These are phyloP conservation scores for Lasiosphaeria ovina DNA, from an alignment of 495 filamentous ascomycete species.

Conservation along the genomic window DNA sequence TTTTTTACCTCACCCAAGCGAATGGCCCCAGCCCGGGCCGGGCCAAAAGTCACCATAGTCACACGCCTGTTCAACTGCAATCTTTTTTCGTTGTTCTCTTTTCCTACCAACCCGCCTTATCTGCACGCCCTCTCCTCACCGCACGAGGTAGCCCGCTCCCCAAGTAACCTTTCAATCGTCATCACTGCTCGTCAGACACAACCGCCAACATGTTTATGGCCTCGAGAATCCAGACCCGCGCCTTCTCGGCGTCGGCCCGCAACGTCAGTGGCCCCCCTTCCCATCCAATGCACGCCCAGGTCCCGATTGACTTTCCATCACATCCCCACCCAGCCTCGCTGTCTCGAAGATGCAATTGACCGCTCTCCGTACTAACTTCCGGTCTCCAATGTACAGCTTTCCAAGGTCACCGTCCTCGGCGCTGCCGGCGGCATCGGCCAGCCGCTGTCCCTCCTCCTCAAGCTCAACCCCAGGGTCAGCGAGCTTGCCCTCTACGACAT, in stretches of 20 bases:
- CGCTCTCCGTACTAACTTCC: conserved; percentile 29
- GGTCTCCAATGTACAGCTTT: conserved; percentile 57
- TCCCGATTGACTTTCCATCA: conserved; percentile 6
- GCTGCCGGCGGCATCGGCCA: conserved; percentile 97
- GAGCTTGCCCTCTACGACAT: conserved; percentile 98
- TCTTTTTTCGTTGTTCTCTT: conserved; percentile 13
- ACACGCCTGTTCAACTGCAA: conserved; percentile 12
- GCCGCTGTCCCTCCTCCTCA: conserved; percentile 93
- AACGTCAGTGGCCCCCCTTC: conserved; percentile 59
- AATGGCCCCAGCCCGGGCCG: neutral
- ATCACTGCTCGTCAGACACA: neutral
- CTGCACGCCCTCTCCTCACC: conserved; percentile 6
- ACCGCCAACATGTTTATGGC: conserved; percentile 71
- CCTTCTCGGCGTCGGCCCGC: conserved; percentile 89
- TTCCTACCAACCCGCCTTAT: conserved; percentile 14
- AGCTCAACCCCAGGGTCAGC: conserved; percentile 90
- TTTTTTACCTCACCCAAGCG: conserved; percentile 28
- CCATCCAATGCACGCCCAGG: neutral
- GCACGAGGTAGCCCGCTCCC: neutral
- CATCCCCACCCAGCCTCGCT: neutral
- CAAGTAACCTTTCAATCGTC: conserved; percentile 1
- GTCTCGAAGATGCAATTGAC: conserved; percentile 1
- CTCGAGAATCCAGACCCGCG: conserved; percentile 77
- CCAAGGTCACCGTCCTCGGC: conserved; percentile 95
- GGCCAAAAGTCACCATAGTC: conserved; percentile 3